Conservation (phyloP, 169 alveolate genomes). For the Ichthyophthirius multifiliis region DNA sequence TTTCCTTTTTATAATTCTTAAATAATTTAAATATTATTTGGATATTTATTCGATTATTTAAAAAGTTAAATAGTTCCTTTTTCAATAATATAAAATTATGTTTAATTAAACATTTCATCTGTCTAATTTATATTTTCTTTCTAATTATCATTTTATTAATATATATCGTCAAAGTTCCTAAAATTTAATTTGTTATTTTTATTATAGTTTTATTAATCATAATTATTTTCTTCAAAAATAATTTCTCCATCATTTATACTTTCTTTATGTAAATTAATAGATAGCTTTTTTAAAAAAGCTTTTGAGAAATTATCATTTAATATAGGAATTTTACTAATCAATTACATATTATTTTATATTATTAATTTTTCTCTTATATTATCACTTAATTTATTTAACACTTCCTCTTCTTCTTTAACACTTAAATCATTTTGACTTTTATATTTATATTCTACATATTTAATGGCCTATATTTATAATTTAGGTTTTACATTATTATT, state of each 20-base stretch:
- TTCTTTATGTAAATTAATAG: neutral
- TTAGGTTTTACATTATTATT: neutral
- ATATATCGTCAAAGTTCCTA: neutral
- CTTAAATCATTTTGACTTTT: neutral
- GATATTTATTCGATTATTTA: neutral
- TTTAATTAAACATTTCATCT: neutral
- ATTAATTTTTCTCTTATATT: neutral
- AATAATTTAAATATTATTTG: neutral
- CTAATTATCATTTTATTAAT: neutral
- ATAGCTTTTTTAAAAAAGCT: neutral
- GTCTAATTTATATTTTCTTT: neutral
- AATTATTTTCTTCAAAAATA: constrained; percentile 2
- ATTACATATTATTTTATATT: neutral
- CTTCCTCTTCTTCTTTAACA: neutral
- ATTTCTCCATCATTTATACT: neutral
- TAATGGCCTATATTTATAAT: neutral
- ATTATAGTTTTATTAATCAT: neutral
- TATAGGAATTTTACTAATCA: neutral
- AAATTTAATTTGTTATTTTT: neutral
- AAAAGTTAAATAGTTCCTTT: neutral
- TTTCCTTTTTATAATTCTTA: constrained; percentile 8
- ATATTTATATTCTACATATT: neutral
- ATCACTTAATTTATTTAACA: neutral
- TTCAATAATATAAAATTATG: neutral
- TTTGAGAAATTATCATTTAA: neutral